Conservation (phyloP, 768 basidiomycete species). For the Boletus huronensis region DNA sequence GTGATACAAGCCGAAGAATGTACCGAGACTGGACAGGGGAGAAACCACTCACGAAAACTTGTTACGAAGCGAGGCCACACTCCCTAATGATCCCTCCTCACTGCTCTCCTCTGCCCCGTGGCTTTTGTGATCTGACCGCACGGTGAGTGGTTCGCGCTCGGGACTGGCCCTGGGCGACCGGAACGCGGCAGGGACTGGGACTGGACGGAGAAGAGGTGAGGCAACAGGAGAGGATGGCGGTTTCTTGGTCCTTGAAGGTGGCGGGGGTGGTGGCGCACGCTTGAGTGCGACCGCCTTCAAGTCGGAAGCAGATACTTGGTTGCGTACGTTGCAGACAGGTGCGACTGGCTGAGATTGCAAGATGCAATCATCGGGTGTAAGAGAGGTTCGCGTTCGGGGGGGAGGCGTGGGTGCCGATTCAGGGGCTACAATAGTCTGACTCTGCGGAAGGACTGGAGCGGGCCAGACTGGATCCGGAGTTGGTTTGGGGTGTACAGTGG, state of each 20-base stretch:
- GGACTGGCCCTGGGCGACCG: conserved; percentile 20
- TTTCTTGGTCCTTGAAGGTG: conserved; percentile 37
- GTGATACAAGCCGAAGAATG: neutral
- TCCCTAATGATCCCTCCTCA: conserved; percentile 15
- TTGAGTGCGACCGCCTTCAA: conserved; percentile 38
- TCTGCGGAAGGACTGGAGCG: conserved; percentile 6
- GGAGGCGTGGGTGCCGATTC: conserved; percentile 38
- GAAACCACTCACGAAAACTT: conserved; percentile 46
- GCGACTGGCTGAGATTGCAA: conserved; percentile 19
- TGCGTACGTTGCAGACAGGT: conserved; percentile 37
- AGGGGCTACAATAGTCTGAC: conserved; percentile 20
- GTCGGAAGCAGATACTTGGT: conserved; percentile 55
- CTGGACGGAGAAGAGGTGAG: conserved; percentile 53
- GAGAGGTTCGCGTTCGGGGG: conserved; percentile 38
- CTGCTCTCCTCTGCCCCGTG: conserved; percentile 8
- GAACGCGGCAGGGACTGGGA: conserved; percentile 37
- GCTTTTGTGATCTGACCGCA: neutral
- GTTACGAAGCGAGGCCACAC: conserved; percentile 42
- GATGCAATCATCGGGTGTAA: conserved; percentile 17
- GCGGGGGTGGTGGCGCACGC: conserved; percentile 59
- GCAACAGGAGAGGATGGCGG: conserved; percentile 36
- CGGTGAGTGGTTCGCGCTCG: conserved; percentile 10
- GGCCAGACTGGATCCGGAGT: neutral
- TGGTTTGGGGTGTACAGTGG: conserved; percentile 1
- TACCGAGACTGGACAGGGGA: neutral